phyloP scores from a whole-genome alignment of 257 asterid species.

The Nicotiana tomentosiformis region DNA sequence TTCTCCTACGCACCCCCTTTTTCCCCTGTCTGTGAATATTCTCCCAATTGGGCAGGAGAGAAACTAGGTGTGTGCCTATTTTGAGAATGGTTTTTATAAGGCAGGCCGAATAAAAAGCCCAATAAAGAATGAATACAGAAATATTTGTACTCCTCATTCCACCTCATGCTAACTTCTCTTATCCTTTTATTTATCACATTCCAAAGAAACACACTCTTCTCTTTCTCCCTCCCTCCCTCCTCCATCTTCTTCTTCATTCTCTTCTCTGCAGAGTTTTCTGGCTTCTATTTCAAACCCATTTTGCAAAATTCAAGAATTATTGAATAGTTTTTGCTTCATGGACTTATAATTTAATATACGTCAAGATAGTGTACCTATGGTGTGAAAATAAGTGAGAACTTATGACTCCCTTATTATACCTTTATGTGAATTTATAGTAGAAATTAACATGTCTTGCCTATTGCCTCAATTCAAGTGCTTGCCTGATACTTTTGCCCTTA shows the following conservation, averaged over 20 bases:
- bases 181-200: constrained; percentile 52
- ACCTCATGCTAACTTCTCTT: constrained; percentile 29
- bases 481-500: constrained; percentile 67
- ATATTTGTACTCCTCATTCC: constrained; percentile 40
- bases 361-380: constrained; percentile 5
- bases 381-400: neutral
- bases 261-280: too few species aligned
- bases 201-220: constrained; percentile 2
- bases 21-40: neutral
- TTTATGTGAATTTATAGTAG: constrained; percentile 17
- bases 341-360: neutral
- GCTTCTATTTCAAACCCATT: too few species aligned
- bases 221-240: neutral
- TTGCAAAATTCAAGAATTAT: too few species aligned
- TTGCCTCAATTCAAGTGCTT: constrained; percentile 92
- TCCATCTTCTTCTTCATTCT: neutral
- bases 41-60: neutral
- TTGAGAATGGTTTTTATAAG: neutral
- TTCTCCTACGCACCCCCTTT: too few species aligned
- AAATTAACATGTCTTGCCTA: constrained; percentile 68
- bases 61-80: neutral
- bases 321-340: constrained; percentile 4
- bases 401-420: constrained; percentile 9
- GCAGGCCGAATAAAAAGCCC: constrained; percentile 6
- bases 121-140: neutral